Evolutionary conservation across 169 alveolate genomes (phyloP).

Genomic region (Toxoplasma gondii): DNA sequence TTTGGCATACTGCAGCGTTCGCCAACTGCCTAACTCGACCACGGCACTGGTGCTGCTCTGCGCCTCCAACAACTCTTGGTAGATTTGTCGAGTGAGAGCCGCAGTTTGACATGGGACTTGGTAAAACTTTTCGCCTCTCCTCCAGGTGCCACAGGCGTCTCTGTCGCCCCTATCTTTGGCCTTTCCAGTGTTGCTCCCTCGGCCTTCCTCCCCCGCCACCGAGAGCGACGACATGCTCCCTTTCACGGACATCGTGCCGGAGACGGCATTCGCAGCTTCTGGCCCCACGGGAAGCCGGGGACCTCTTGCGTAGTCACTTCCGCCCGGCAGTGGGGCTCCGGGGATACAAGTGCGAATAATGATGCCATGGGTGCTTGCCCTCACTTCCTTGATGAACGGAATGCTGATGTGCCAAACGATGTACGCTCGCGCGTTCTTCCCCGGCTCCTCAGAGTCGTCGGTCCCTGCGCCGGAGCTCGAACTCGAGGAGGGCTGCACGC

Average conservation of each 20-base stretch:
- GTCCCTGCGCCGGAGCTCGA: neutral
- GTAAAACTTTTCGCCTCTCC: conserved; percentile 51
- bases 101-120: conserved; percentile 63
- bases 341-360: conserved; percentile 37
- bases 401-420: conserved; percentile 58
- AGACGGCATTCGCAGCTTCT: conserved; percentile 1
- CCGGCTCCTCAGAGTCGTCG: conserved; percentile 27
- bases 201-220: conserved; percentile 31
- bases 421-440: conserved; percentile 6
- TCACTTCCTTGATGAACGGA: conserved; percentile 50
- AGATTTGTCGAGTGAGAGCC: conserved; percentile 58
- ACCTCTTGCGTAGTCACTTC: no score
- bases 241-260: neutral
- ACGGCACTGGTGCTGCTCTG: conserved; percentile 59
- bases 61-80: conserved; percentile 63
- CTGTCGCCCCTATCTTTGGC: neutral
- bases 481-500: conserved; percentile 23
- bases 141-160: neutral
- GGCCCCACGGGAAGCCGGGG: neutral
- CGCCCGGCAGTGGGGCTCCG: neutral
- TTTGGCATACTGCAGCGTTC: conserved; percentile 49
- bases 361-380: conserved; percentile 66
- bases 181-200: neutral
- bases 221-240: neutral
- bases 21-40: conserved; percentile 65